Conservation (phyloP, 768 basidiomycete species). For the Tulasnella sp. region DNA sequence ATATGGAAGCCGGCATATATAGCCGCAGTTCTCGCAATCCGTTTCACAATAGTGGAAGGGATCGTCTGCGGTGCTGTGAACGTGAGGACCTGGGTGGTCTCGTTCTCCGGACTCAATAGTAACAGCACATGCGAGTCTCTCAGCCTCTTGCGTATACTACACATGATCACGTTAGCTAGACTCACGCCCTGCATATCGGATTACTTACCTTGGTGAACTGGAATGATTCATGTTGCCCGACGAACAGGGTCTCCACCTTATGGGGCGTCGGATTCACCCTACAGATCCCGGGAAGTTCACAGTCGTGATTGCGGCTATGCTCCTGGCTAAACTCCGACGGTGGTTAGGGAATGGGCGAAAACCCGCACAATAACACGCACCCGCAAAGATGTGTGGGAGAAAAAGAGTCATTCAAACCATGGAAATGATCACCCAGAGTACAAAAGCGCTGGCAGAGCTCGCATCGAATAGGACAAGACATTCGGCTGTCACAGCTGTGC, state of each 20-base stretch:
- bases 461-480: slow-evolving; percentile 45
- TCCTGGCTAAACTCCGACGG: slow-evolving; percentile 33
- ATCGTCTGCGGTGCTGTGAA: slow-evolving; percentile 36
- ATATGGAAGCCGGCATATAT: slow-evolving; percentile 47
- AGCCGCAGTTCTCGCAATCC: slow-evolving; percentile 45
- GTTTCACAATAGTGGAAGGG: slow-evolving; percentile 47
- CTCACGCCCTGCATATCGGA: background rate
- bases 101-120: slow-evolving; percentile 35
- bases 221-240: slow-evolving; percentile 48
- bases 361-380: no score
- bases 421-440: slow-evolving; percentile 39
- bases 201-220: slow-evolving; percentile 48
- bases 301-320: slow-evolving; percentile 38
- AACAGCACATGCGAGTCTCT: slow-evolving; percentile 41
- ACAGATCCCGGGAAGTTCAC: slow-evolving; percentile 41
- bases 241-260: slow-evolving; percentile 52
- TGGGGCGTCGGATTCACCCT: slow-evolving; percentile 49
- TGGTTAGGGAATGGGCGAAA: background rate
- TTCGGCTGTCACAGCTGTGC: slow-evolving; percentile 40
- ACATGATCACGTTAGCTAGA: background rate
- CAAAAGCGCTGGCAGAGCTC: slow-evolving; percentile 48
- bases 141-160: slow-evolving; percentile 33
- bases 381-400: slow-evolving; percentile 44
- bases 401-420: slow-evolving; percentile 33
- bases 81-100: slow-evolving; percentile 40